A percentile compares a stretch with the other conserved stretches of the same genome.
phyloP scores from a whole-genome alignment of 441 rosid genomes.

The Omphalea diandra region DNA sequence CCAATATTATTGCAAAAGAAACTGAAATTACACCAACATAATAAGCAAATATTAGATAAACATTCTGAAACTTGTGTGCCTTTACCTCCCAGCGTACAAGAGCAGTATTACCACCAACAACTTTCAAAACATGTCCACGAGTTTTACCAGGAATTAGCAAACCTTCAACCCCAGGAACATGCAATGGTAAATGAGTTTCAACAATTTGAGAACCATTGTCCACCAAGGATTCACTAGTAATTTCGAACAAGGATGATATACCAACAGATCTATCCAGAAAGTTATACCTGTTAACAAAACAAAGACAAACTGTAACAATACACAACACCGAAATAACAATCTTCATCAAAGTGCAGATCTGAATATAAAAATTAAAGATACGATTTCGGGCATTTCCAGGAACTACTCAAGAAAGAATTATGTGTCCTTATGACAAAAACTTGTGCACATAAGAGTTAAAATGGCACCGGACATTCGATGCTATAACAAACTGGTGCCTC shows the following conservation, averaged over 20 bases:
- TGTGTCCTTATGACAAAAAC: neutral
- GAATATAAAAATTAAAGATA: neutral
- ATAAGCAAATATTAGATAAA: slow-evolving; percentile 19
- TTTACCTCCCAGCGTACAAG: slow-evolving; percentile 99
- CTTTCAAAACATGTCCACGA: slow-evolving; percentile 73
- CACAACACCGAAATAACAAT: neutral
- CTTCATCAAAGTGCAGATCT: slow-evolving; percentile 3
- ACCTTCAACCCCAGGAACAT: slow-evolving; percentile 81
- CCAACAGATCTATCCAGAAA: slow-evolving; percentile 91
- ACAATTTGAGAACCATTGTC: slow-evolving; percentile 63
- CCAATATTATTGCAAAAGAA: slow-evolving; percentile 1
- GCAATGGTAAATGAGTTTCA: slow-evolving; percentile 59
- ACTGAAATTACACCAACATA: slow-evolving; percentile 12
- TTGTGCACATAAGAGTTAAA: neutral
- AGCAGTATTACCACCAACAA: slow-evolving; percentile 57
- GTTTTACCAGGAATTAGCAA: slow-evolving; percentile 73
- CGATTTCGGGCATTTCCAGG: neutral
- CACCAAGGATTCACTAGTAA: slow-evolving; percentile 53
- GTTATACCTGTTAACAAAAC: slow-evolving; percentile 63
- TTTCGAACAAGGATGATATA: slow-evolving; percentile 73
- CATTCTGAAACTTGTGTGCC: slow-evolving; percentile 20
- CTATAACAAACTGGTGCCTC: too few species aligned
- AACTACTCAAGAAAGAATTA: neutral
- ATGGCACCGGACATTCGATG: neutral
- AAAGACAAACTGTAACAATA: slow-evolving; percentile 15